phyloP scores from a whole-genome alignment of 495 filamentous ascomycete genomes.

The Thermothielavioides terrestris region DNA sequence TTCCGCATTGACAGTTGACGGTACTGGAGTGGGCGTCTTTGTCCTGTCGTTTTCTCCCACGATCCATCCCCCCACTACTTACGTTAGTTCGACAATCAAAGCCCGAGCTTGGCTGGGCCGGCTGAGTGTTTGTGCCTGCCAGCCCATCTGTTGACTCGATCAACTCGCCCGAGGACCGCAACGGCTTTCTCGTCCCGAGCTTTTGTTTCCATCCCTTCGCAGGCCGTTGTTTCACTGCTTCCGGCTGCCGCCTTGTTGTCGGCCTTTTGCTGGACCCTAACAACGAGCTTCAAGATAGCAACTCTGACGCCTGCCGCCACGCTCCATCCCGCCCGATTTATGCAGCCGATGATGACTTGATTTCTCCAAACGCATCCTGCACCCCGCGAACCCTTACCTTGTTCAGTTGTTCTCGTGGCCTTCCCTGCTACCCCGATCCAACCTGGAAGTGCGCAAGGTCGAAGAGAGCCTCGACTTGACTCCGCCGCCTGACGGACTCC shows the following conservation, averaged over 20 bases:
- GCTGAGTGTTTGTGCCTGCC: no score
- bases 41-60: no score
- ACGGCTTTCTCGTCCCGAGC: background rate
- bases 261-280: background rate
- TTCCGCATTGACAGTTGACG: no score
- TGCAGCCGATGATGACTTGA: conserved; percentile 7
- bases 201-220: background rate
- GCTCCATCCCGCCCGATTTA: conserved; percentile 2
- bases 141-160: no score
- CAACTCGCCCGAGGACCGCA: no score
- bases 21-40: no score
- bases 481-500: background rate
- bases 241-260: background rate
- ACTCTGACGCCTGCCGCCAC: background rate
- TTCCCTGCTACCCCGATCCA: background rate
- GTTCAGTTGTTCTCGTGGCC: conserved; percentile 4
- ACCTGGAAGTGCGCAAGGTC: background rate
- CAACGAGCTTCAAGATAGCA: background rate
- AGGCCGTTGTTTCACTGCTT: background rate
- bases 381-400: background rate
- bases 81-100: background rate
- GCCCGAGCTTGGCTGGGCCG: no score
- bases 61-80: background rate
- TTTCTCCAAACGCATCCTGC: conserved; percentile 3
- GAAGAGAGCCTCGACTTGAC: background rate